phyloP scores from a whole-genome alignment of 2,329 filamentous ascomycete species.

The Niveomyces coronatus region DNA sequence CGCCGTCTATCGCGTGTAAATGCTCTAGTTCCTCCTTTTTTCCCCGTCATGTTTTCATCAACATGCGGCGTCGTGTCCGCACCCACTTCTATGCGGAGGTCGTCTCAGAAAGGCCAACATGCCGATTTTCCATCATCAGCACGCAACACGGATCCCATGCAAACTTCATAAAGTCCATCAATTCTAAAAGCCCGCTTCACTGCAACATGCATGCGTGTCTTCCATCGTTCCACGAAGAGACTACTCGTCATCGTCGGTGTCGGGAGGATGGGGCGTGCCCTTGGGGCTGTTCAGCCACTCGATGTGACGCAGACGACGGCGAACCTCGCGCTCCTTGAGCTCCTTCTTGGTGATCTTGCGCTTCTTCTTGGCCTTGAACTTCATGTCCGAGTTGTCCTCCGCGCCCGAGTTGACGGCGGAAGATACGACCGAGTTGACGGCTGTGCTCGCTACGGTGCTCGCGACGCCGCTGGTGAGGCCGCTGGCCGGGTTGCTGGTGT shows the following conservation, averaged over 20 bases:
- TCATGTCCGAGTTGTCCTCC: slow-evolving; percentile 70
- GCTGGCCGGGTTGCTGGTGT: slow-evolving; percentile 48
- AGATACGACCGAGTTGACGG: slow-evolving; percentile 31
- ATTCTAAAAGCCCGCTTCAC: too few species aligned
- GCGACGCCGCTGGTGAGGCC: slow-evolving; percentile 48
- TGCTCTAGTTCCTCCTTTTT: too few species aligned
- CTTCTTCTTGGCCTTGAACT: slow-evolving; percentile 88
- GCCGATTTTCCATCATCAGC: too few species aligned
- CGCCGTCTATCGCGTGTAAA: too few species aligned
- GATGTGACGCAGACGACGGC: slow-evolving; percentile 77
- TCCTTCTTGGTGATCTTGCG: slow-evolving; percentile 98
- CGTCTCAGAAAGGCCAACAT: too few species aligned
- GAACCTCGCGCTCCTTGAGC: slow-evolving; percentile 82
- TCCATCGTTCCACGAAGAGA: too few species aligned
- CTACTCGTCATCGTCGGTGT: slow-evolving; percentile 67
- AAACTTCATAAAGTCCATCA: too few species aligned
- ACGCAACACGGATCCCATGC: too few species aligned
- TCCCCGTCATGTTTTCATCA: too few species aligned
- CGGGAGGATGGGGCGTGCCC: slow-evolving; percentile 66
- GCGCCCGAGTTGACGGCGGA: slow-evolving; percentile 70
- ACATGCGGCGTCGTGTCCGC: too few species aligned
- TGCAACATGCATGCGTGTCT: too few species aligned
- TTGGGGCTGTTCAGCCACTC: slow-evolving; percentile 78
- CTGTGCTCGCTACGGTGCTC: slow-evolving; percentile 46
- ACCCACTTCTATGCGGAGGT: too few species aligned